Evolutionary conservation across 345 rosid species (phyloP), one percentile per base, ranked within the genome.

Genomic region (Arabis hirsuta): DNA sequence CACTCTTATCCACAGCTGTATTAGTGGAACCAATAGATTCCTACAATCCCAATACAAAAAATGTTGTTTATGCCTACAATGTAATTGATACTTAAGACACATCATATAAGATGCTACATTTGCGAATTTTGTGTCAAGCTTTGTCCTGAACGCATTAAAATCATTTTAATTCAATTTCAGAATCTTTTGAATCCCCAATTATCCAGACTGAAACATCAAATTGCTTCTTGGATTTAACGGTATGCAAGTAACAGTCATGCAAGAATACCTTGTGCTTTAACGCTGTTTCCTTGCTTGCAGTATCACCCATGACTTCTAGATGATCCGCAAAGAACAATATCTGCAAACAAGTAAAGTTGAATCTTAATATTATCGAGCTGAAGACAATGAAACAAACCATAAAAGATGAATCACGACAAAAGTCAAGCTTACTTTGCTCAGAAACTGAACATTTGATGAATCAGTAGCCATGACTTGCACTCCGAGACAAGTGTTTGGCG

Each of bases 381-480:
- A 55, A 38, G 52, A 58, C 39, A 62, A 42, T 48, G 54, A 12
- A 62, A 20, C 31, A 2, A 19, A 50, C 56, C 46, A 65, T 20
- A 36, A 16, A 59, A n/a, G 44, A 31, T 14, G 69, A 51, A 54
- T 29, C 58, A 45, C 58, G 51, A 38, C 36, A 36, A 38, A 36
- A 22, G 39, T 27, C 9, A 55, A 26, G 27, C 77, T 65, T 77
- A 77, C 97, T 87, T 93, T 93, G 79, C 84, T 86, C 48, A 86
- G 88, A 55, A 90, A 83, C 45, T 82, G 83, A 79, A 85, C 79
- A 66, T 93, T 93, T 41, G 86, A 82, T 71, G 92, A 84, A 82
- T 93, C 88, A 47, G 96, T 82, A 68, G 97, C 97, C 84, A 87
- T 80, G 73, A 90, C 78, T 78, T 85, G 90, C 19, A 85, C 97